Evolutionary conservation across 2,329 filamentous ascomycete genomes (phyloP).

Genomic region (Penicillium italicum): DNA sequence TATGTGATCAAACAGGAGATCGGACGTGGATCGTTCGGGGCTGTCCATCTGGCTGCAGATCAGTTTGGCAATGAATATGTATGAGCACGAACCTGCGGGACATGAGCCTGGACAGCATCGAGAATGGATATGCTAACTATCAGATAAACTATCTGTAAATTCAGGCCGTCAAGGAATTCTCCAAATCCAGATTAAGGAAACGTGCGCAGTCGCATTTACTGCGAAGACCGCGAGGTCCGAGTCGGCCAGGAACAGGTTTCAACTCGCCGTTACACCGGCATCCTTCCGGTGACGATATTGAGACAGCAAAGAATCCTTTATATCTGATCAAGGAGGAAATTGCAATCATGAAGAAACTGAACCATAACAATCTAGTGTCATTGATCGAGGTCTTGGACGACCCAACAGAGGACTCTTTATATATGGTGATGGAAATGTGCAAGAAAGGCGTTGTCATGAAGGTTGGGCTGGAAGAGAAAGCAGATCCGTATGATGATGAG

Average conservation of each 20-base stretch:
- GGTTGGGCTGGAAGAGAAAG: conserved; percentile 78
- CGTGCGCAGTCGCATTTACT: conserved; percentile 87
- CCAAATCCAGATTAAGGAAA: conserved; percentile 83
- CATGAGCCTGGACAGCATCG: background rate
- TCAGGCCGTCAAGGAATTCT: conserved; percentile 96
- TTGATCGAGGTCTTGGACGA: conserved; percentile 94
- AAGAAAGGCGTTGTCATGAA: conserved; percentile 98
- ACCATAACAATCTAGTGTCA: conserved; percentile 90
- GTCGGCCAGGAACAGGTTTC: conserved; percentile 55
- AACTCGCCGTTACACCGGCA: conserved; percentile 63
- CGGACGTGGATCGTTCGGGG: conserved; percentile 91
- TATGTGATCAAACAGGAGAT: conserved; percentile 94
- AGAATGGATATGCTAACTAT: conserved; percentile 17
- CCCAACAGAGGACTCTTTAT: conserved; percentile 89
- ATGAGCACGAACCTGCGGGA: conserved; percentile 38
- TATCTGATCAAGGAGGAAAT: conserved; percentile 93
- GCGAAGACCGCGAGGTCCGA: conserved; percentile 56
- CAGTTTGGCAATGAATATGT: conserved; percentile 93
- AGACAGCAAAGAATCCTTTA: conserved; percentile 65
- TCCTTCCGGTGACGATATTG: conserved; percentile 49
- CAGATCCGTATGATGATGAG: conserved; percentile 78
- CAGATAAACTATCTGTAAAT: background rate
- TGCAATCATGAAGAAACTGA: conserved; percentile 97
- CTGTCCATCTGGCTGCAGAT: conserved; percentile 85
- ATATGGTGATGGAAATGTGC: conserved; percentile 99